Percentiles rank a stretch among this genome's conserved stretches.
Evolutionary conservation across 2,329 filamentous ascomycete genomes (phyloP).

Genomic region (Fusarium sp.): DNA sequence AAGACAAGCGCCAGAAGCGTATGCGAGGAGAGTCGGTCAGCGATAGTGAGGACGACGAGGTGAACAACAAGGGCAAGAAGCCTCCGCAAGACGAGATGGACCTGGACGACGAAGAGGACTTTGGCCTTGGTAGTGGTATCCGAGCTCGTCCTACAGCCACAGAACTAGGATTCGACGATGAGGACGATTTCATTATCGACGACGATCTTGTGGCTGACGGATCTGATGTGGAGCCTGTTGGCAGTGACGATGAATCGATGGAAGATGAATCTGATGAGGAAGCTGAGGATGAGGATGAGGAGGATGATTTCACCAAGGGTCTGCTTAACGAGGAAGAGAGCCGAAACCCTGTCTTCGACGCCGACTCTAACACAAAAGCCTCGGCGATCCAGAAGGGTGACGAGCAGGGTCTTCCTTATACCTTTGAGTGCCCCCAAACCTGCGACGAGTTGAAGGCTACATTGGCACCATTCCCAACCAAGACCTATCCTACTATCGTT

Average conservation of each 20-base stretch:
- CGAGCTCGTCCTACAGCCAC: constrained; percentile 67
- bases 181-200: constrained; percentile 93
- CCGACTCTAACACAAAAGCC: constrained; percentile 57
- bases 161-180: constrained; percentile 84
- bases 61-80: constrained; percentile 54
- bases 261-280: constrained; percentile 57
- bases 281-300: constrained; percentile 53
- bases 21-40: constrained; percentile 87
- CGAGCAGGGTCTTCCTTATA: constrained; percentile 77
- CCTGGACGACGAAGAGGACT: constrained; percentile 63
- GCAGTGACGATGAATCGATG: constrained; percentile 65
- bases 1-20: constrained; percentile 82
- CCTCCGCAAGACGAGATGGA: constrained; percentile 54
- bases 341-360: constrained; percentile 64
- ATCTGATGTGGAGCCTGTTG: constrained; percentile 73
- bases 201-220: constrained; percentile 88
- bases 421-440: constrained; percentile 84
- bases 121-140: constrained; percentile 70
- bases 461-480: constrained; percentile 68
- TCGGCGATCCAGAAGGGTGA: constrained; percentile 55
- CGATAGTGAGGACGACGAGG: constrained; percentile 71
- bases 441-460: constrained; percentile 80
- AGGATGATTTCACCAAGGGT: constrained; percentile 76
- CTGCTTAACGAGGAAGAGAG: constrained; percentile 71
- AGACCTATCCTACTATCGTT: constrained; percentile 80